Conservation (phyloP, 75 land plant species). For the Sequoia sempervirens region DNA sequence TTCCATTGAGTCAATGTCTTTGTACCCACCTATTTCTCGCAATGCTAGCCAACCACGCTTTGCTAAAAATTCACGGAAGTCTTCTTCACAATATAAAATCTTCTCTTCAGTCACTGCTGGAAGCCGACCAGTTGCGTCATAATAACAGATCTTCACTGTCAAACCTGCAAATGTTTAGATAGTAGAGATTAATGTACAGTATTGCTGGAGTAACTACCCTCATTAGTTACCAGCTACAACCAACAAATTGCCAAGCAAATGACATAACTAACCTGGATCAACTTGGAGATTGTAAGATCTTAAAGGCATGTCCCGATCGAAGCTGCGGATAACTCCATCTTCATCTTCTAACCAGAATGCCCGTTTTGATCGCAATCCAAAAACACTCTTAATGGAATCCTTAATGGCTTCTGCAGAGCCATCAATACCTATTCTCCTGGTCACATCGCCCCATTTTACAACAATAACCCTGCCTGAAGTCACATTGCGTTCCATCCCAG, state of each 20-base stretch:
- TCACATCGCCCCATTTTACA: constrained; percentile 35
- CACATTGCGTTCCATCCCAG: constrained; percentile 6
- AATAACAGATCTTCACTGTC: constrained; percentile 30
- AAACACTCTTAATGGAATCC: constrained; percentile 39
- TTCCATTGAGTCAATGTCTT: constrained; percentile 35
- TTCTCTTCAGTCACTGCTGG: constrained; percentile 25
- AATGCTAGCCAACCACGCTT: constrained; percentile 41
- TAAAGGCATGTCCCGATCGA: constrained; percentile 50
- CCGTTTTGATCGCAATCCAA: constrained; percentile 43
- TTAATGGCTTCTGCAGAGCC: constrained; percentile 46
- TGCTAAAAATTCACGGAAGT: constrained; percentile 33
- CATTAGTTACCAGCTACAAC: neutral
- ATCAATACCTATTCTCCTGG: constrained; percentile 47
- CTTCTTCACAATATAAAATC: constrained; percentile 37
- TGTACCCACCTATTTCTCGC: constrained; percentile 35
- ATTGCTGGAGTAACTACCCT: neutral
- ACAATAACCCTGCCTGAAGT: constrained; percentile 31
- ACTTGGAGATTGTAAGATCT: constrained; percentile 30
- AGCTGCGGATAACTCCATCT: constrained; percentile 38
- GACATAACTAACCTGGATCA: constrained; percentile 29
- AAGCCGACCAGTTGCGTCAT: constrained; percentile 20
- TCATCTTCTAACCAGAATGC: constrained; percentile 58
- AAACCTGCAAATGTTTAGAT: constrained; percentile 19
- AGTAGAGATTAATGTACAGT: neutral
- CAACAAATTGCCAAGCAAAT: neutral